A percentile compares a stretch with the other conserved stretches of the same genome.
Conservation (phyloP, 1,139 yeast species). For the Kluyveromyces marxianus region DNA sequence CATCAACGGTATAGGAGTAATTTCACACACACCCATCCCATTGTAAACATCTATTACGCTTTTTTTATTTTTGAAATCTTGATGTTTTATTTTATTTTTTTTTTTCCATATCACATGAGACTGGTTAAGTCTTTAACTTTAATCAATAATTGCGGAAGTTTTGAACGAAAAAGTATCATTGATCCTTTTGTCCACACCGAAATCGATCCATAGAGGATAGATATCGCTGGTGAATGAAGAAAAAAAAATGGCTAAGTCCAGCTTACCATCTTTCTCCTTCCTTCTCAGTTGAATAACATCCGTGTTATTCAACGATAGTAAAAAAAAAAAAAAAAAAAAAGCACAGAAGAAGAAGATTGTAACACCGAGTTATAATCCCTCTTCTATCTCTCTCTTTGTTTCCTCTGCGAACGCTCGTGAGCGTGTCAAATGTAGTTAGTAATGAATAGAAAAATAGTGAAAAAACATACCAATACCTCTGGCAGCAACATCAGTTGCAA, state of each 20-base stretch:
- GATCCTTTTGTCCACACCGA: not conserved
- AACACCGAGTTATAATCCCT: no score
- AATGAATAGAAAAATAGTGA: slow-evolving; percentile 21
- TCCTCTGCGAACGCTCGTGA: no score
- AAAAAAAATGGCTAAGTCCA: no score
- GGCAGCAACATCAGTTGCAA: slow-evolving; percentile 99
- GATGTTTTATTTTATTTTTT: no score
- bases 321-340: no score
- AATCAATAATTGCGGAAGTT: slow-evolving; percentile 6
- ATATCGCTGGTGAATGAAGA: not conserved
- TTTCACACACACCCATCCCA: no score
- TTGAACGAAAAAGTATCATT: slow-evolving; percentile 2
- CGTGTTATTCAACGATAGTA: not conserved
- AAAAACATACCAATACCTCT: slow-evolving; percentile 96
- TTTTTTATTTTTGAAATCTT: no score
- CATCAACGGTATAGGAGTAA: no score
- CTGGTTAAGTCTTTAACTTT: slow-evolving; percentile 1
- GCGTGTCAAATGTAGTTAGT: slow-evolving; percentile 1
- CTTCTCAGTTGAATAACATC: not conserved
- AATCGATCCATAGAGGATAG: not conserved
- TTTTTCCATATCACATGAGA: not conserved
- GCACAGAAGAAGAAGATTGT: no score
- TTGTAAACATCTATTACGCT: no score
- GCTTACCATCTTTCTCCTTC: not conserved
- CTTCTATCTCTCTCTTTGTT: no score